These are phyloP conservation scores for Vaccinium darrowii DNA, from an alignment of 148 eudicot genomes.

Conservation along the genomic window DNA sequence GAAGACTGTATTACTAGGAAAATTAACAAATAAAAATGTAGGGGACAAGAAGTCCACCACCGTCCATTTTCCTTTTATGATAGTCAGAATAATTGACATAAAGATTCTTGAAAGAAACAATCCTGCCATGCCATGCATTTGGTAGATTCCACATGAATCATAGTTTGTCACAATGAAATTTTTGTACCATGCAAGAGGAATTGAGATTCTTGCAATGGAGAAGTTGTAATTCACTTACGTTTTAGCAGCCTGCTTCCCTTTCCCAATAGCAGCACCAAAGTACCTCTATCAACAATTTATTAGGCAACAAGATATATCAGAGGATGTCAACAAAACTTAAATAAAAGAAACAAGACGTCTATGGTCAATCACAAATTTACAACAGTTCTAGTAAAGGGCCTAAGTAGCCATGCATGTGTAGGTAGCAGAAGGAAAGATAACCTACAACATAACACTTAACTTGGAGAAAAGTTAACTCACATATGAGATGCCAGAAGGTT, in stretches of 20 bases:
- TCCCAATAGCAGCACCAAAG: slow-evolving; percentile 97
- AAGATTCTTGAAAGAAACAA: not conserved
- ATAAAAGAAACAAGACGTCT: slow-evolving; percentile 6
- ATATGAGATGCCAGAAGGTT: slow-evolving; percentile 97
- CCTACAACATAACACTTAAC: not conserved
- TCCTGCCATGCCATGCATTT: not conserved
- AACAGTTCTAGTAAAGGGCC: not conserved
- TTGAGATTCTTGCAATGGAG: not conserved
- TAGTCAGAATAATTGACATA: not conserved
- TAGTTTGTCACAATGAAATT: not conserved
- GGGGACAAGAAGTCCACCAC: not conserved
- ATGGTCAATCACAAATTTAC: not conserved
- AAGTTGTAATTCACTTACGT: slow-evolving; percentile 56
- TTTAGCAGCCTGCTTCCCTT: slow-evolving; percentile 98
- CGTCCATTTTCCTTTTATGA: not conserved
- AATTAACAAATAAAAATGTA: not conserved
- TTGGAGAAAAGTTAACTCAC: slow-evolving; percentile 48
- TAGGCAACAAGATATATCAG: not conserved
- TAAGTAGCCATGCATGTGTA: not conserved
- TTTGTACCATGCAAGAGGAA: not conserved
- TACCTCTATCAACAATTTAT: slow-evolving; percentile 56
- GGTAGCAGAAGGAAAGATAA: not conserved
- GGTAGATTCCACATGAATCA: not conserved
- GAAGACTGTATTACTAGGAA: not conserved
- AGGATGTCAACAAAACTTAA: not conserved